Conservation (phyloP, 495 filamentous ascomycete genomes). For the Xylaria palmicola region DNA sequence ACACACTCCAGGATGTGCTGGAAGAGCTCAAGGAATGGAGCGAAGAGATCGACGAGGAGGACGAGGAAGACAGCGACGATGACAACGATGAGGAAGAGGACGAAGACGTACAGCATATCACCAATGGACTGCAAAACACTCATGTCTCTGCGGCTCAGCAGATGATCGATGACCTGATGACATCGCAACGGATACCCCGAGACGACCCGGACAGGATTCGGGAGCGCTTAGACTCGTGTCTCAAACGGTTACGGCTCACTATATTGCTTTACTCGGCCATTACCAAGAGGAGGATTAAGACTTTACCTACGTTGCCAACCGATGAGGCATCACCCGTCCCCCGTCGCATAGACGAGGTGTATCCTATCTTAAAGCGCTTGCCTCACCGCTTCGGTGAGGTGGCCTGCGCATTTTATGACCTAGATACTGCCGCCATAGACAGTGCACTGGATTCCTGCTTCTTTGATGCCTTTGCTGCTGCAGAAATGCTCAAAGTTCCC, state of each 20-base stretch:
- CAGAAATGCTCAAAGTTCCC: constrained; percentile 41
- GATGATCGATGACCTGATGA: constrained; percentile 58
- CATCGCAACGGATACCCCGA: constrained; percentile 51
- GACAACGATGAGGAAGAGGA: constrained; percentile 39
- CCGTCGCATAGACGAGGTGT: constrained; percentile 44
- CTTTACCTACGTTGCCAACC: constrained; percentile 41
- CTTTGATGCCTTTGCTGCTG: constrained; percentile 45
- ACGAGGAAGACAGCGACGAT: constrained; percentile 37
- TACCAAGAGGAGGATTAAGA: constrained; percentile 59
- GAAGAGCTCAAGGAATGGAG: constrained; percentile 85
- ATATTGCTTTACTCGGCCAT: constrained; percentile 59
- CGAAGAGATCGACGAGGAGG: constrained; percentile 55
- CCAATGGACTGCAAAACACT: constrained; percentile 15
- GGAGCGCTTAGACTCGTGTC: constrained; percentile 54
- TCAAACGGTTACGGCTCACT: constrained; percentile 57
- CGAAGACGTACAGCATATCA: constrained; percentile 21
- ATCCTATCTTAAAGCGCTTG: constrained; percentile 38
- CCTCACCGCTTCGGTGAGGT: constrained; percentile 43
- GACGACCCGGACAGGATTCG: constrained; percentile 55
- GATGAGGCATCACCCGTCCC: constrained; percentile 24
- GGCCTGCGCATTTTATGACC: constrained; percentile 49
- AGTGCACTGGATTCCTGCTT: constrained; percentile 48
- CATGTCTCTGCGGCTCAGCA: constrained; percentile 41
- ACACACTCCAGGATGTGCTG: constrained; percentile 74
- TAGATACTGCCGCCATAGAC: constrained; percentile 47